Base-by-base conservation (phyloP, 2,329 filamentous ascomycete genomes). In the Colletotrichum liriopes region DNA sequence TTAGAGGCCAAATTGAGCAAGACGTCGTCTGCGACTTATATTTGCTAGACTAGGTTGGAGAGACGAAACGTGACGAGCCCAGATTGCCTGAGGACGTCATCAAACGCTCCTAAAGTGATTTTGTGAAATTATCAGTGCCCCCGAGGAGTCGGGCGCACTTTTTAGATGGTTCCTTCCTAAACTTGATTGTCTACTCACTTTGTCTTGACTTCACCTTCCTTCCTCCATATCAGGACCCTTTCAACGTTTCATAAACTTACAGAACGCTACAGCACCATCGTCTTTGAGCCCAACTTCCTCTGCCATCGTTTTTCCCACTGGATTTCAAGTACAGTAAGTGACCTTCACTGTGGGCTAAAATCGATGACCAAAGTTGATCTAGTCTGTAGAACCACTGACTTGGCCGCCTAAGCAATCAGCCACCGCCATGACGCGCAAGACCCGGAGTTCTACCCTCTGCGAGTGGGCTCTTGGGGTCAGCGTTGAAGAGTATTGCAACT, bases 391-490 rank as follows among this genome's bases (percentile, higher is more conserved):
- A 35, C 20, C 14, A 26, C 5, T 49, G 62, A 56, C 20, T 4
- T 39, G 6, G 11, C 14, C 37, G 26, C 16, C 26, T 41, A 18
- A 47, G 3, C 20, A 49, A 56, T 37, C 41, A 41, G 20, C 43
- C 64, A n/a, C 37, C 29, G 35, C 16, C 32, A 73, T 73, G 71
- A 65, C 71, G 61, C 47, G 68, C 26, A 74, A 72, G 37, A 35
- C 35, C 37, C 65, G 73, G 35, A 67, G 62, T 14, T 71, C 67
- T 26, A 74, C 73, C 14, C 26, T 84, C 51, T 80, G 85, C 62
- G 84, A 86, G 74, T 85, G 85, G 80, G 78, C 82, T 29, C 80
- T 83, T 56, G 82, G 83, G 39, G 81, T 79, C 18, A 82, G 78
- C 51, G 80, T 84, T 32, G 47, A 76, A 66, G 26, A 76, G 64